Percentiles rank a stretch among this genome's conserved stretches.
Evolutionary conservation across 2,329 filamentous ascomycete genomes (phyloP).

Genomic region (Alternaria brassicae): DNA sequence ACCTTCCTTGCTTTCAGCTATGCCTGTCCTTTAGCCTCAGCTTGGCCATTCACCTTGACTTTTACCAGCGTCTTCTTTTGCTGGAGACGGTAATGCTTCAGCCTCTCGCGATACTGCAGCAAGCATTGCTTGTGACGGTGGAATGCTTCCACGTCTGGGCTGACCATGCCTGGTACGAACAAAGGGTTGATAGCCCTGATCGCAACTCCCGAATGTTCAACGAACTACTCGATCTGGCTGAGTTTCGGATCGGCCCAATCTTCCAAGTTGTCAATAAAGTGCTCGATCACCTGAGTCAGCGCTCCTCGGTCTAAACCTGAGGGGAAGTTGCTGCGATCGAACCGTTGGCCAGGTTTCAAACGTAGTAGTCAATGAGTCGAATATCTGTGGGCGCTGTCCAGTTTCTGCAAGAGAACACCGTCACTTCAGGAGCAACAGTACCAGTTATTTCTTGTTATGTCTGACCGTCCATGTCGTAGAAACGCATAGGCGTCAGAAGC

Average conservation of each 20-base stretch:
- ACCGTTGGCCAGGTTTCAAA: not conserved
- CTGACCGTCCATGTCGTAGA: not conserved
- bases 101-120: not conserved
- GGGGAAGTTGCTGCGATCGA: not conserved
- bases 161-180: not conserved
- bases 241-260: not conserved
- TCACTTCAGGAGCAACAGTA: not conserved
- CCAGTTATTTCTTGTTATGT: accelerated
- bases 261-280: not conserved
- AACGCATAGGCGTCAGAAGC: no score
- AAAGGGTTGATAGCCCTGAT: not conserved
- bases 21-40: not conserved
- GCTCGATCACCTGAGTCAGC: not conserved
- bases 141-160: not conserved
- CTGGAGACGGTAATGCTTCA: not conserved
- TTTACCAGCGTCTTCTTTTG: not conserved
- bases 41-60: not conserved
- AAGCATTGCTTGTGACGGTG: accelerated
- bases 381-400: not conserved
- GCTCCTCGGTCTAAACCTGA: not conserved
- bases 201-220: not conserved
- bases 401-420: not conserved
- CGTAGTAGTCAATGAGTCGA: not conserved
- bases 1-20: not conserved
- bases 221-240: not conserved